phyloP scores from a whole-genome alignment of 2,329 filamentous ascomycete species.

The Eutypa lata region DNA sequence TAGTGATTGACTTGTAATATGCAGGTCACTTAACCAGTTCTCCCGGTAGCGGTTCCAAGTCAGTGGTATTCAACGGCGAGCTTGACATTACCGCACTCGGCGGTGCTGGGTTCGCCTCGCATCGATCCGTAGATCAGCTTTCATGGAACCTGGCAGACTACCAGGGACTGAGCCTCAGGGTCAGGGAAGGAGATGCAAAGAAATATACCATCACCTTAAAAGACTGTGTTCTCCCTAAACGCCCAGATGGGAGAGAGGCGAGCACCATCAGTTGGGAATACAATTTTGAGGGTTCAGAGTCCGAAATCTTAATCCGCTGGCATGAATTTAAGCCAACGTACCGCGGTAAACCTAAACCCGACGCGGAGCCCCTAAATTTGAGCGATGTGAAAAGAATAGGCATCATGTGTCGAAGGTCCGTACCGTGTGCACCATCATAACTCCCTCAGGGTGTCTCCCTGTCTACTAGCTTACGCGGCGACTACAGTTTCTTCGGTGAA shows the following conservation, averaged over 20 bases:
- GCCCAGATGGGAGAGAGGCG: conserved; percentile 66
- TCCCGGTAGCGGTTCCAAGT: conserved; percentile 9
- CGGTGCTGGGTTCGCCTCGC: conserved; percentile 79
- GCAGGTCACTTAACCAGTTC: neutral
- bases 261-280: conserved; percentile 72
- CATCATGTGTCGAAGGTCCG: conserved; percentile 78
- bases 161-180: conserved; percentile 56
- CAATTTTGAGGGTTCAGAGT: conserved; percentile 50
- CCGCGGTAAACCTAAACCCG: conserved; percentile 61
- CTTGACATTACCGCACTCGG: conserved; percentile 74
- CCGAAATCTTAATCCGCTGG: conserved; percentile 59
- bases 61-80: conserved; percentile 57
- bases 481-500: conserved; percentile 66
- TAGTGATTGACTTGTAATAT: neutral
- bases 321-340: conserved; percentile 67
- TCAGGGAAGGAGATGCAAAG: conserved; percentile 58
- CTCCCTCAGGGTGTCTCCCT: neutral
- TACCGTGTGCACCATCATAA: conserved; percentile 1
- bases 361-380: conserved; percentile 57
- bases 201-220: conserved; percentile 74
- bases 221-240: conserved; percentile 57
- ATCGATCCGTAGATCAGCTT: conserved; percentile 60
- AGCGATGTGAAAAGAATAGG: conserved; percentile 63
- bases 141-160: conserved; percentile 63
- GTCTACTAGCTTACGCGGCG: conserved; percentile 17